Evolutionary conservation across 768 basidiomycete species (phyloP).

Genomic region (Zangia roseola): DNA sequence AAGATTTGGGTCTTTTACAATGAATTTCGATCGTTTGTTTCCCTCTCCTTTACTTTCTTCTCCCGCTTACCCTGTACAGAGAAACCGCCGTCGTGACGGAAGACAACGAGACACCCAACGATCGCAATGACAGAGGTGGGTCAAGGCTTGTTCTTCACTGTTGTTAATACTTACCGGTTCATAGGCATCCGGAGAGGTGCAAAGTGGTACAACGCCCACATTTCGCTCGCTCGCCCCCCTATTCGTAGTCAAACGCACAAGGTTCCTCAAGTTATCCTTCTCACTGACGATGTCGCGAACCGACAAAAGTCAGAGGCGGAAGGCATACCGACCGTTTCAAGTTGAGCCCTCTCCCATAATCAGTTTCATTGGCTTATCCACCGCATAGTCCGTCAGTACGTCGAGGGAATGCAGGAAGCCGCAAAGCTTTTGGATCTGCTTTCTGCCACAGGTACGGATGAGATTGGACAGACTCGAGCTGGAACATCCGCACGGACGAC

Average conservation of each 20-base stretch:
- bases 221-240: conserved; percentile 51
- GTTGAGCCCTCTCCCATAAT: conserved; percentile 33
- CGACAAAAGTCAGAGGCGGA: conserved; percentile 68
- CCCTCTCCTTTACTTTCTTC: background rate
- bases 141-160: background rate
- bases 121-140: conserved; percentile 89
- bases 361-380: background rate
- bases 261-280: conserved; percentile 66
- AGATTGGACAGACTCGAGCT: conserved; percentile 62
- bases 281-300: conserved; percentile 91
- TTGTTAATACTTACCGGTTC: background rate
- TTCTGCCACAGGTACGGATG: conserved; percentile 61
- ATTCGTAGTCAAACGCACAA: conserved; percentile 48
- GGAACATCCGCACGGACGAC: conserved; percentile 51
- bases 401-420: conserved; percentile 68
- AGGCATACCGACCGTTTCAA: conserved; percentile 60
- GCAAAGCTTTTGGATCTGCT: conserved; percentile 78
- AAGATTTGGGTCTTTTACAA: conserved; percentile 85
- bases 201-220: conserved; percentile 82
- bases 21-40: conserved; percentile 74
- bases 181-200: conserved; percentile 86
- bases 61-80: conserved; percentile 35
- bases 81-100: conserved; percentile 79
- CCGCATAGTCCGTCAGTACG: conserved; percentile 68
- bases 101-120: conserved; percentile 84